Percentiles rank a stretch among this genome's conserved stretches.
phyloP scores from a whole-genome alignment of 495 filamentous ascomycete species.

The Xylaria acuta region DNA sequence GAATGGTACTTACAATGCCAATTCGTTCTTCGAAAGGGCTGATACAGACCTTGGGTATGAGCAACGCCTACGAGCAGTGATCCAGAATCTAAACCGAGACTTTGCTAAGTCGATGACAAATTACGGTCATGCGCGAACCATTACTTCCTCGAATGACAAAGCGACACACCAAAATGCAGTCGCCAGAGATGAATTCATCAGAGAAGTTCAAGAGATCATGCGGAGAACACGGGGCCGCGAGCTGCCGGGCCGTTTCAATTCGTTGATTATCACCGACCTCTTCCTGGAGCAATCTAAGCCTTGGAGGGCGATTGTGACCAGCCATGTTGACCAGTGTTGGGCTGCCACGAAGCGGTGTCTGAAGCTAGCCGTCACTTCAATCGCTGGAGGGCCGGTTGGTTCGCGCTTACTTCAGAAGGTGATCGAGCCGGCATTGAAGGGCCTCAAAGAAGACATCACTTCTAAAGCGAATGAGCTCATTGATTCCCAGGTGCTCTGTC shows the following conservation, averaged over 20 bases:
- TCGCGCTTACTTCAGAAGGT: constrained; percentile 40
- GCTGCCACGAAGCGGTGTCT: constrained; percentile 46
- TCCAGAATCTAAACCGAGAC: constrained; percentile 60
- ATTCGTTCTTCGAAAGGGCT: constrained; percentile 60
- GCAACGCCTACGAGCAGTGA: constrained; percentile 64
- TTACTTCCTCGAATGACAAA: constrained; percentile 26
- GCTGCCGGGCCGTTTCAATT: constrained; percentile 59
- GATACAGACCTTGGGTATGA: constrained; percentile 41
- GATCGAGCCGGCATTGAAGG: constrained; percentile 41
- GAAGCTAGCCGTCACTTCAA: constrained; percentile 31
- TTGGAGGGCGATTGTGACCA: constrained; percentile 52
- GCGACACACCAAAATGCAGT: background rate
- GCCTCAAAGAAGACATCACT: background rate
- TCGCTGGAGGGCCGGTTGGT: constrained; percentile 31
- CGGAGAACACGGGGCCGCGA: constrained; percentile 52
- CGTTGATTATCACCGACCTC: constrained; percentile 56
- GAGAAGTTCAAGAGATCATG: constrained; percentile 49
- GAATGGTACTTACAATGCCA: constrained; percentile 60
- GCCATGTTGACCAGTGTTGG: constrained; percentile 45
- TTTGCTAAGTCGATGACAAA: constrained; percentile 59
- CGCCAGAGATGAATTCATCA: constrained; percentile 46
- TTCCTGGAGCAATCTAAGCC: constrained; percentile 56
- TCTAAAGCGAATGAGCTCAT: constrained; percentile 17
- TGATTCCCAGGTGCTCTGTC: constrained; percentile 35
- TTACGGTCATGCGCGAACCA: constrained; percentile 52